These are phyloP conservation scores for Leucocoprinus gongylophorus DNA, from an alignment of 1,284 basidiomycete genomes.

Conservation along the genomic window DNA sequence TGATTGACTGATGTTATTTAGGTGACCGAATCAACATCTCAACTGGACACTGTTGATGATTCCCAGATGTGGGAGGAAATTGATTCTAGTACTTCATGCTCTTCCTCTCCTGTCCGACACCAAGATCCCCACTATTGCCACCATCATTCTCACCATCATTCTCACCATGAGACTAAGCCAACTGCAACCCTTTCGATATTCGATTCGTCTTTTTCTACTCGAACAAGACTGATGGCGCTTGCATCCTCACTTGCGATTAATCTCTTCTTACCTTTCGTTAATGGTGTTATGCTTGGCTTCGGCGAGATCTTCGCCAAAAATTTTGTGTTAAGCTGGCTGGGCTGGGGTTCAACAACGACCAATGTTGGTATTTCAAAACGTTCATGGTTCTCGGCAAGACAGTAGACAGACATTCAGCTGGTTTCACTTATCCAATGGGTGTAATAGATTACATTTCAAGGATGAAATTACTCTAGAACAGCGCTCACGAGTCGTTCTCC, in stretches of 20 bases:
- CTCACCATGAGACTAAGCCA: slow-evolving; percentile 23
- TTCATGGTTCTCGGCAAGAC: neutral
- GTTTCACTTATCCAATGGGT: slow-evolving; percentile 5
- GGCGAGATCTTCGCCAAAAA: slow-evolving; percentile 96
- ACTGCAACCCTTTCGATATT: slow-evolving; percentile 78
- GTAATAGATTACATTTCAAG: neutral
- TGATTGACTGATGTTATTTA: neutral
- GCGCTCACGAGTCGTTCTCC: neutral
- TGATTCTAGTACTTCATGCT: slow-evolving; percentile 58
- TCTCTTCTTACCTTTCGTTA: slow-evolving; percentile 88
- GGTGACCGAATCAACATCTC: slow-evolving; percentile 3
- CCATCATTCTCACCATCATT: slow-evolving; percentile 13
- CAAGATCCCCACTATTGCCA: slow-evolving; percentile 21
- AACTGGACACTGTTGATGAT: slow-evolving; percentile 30
- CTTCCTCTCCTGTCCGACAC: slow-evolving; percentile 51
- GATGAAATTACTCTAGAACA: neutral
- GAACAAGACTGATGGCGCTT: slow-evolving; percentile 65
- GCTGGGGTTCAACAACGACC: slow-evolving; percentile 36
- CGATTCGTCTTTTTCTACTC: slow-evolving; percentile 56
- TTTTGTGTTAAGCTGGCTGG: slow-evolving; percentile 63
- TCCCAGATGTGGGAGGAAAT: slow-evolving; percentile 69
- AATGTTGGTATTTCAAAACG: slow-evolving; percentile 16
- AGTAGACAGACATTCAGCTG: neutral
- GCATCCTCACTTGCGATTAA: slow-evolving; percentile 88
- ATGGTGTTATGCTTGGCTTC: slow-evolving; percentile 97